Base-by-base conservation (phyloP, 495 filamentous ascomycete genomes). In the Pseudoneurospora amorphoporcata region DNA sequence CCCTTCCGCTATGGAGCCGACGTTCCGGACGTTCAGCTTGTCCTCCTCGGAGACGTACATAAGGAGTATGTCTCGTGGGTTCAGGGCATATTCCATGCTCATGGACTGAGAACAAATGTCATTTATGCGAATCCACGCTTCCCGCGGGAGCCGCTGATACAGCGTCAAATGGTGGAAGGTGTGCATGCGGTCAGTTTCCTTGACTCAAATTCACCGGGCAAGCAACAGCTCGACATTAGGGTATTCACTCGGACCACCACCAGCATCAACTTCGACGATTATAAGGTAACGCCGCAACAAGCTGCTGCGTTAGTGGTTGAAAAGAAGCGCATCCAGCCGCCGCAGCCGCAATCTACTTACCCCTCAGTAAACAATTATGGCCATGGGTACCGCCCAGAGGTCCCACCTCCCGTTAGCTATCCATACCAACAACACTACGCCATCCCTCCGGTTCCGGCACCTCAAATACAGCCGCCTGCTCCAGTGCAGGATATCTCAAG, bases 21-120 rank as follows among this genome's bases (percentile, higher is more conserved):
- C 73, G 89, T 98, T 29, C 95, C 95, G 4, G 95, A 98, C 76
- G 92, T 98, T 37, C 95, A 97, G 76, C 86, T 98, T 37, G 84
- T 99, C 3, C 87, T 97, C 1, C 81, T 93, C 16, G 91, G 95
- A 74, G 90, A 94, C 77, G 84, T 97, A 14, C 90, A 93, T 45
- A 86, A 91, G 47, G 90, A 91, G 68, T 98, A 96, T 77, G 88
- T 97, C 53, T 83, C 83, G 71, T 97, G 92, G 85, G 90, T 96
- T 19, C 91, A 97, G 77, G 86, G 88, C 53, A 85, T 89, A 3
- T 95, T 99, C 77, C 84, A 84, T 61, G 85, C 86, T 68, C 88
- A 90, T 69, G 89, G 89, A 12, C 80, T 99, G 42, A 90, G 86
- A 69, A 89, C 90, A 9, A 91, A 95, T 76, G 87, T 93, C 14